Evolutionary conservation across 306 rosid species (phyloP), one percentile per base, ranked within the genome.

Genomic region (Vigna unguiculata): DNA sequence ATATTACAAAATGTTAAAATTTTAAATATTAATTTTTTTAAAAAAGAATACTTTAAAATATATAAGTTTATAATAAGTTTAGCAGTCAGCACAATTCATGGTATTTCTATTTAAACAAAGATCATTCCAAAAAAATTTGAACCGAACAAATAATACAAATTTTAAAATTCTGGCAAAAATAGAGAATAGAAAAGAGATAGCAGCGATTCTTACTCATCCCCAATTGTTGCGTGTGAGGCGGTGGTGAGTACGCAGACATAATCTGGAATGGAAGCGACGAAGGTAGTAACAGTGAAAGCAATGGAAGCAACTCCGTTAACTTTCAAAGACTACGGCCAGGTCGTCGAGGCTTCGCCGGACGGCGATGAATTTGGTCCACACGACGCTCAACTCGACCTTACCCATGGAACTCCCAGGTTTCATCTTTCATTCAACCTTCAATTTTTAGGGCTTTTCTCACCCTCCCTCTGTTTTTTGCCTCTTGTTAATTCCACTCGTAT

Each of bases 361-460:
- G 85, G 86, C 62, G 72, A 74, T 0, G 82, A 61, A 25, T 92
- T 90, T 49, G 93, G 97, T 36, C 87, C 92, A 14, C 47, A 74
- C 3, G 98, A 95, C 63, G 97, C 98, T 80, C 96, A 86, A 57
- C 86, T 92, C 45, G 97, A 95, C 78, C 96, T 95, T 19, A 54
- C 38, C 70, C 78, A 71, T 1, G 98, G 98, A 77, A 82, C 43
- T 84, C 98, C 98, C 53, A 92, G 95, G 97, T 93, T 61, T 16
- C 58, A 24, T 15, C 16, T 68, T 58, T 58, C 65, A 52, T 22
- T 43, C 48, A 43, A 12, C 15, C 48, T 43, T 43, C 48, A 5
- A 43, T 43, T 43, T 43, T 43, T 43, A 43, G 48, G 48, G 14
- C 12, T 43, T 43, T 43, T 12, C 48, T 43, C 48, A 9, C 5